Conservation (phyloP, 2,329 filamentous ascomycete genomes). For the Diaporthe capsici region DNA sequence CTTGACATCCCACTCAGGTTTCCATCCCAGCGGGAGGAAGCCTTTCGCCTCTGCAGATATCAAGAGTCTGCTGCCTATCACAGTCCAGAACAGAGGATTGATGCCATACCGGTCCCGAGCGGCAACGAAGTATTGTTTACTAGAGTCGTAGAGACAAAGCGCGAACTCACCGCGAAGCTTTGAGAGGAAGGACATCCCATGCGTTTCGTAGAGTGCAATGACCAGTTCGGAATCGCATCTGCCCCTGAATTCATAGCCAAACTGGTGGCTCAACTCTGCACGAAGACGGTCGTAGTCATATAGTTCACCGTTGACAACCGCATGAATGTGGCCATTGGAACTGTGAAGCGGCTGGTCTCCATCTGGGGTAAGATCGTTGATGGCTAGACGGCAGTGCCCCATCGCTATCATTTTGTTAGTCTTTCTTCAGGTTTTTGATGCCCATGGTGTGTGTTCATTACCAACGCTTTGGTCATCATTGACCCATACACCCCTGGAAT, state of each 20-base stretch:
- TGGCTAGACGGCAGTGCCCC: conserved; percentile 65
- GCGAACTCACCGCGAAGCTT: conserved; percentile 69
- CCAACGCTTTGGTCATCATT: conserved; percentile 43
- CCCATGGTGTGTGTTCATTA: not conserved
- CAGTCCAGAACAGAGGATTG: conserved; percentile 69
- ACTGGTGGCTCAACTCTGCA: conserved; percentile 50
- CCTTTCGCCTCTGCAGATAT: conserved; percentile 69
- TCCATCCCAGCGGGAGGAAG: conserved; percentile 64
- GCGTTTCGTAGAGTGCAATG: conserved; percentile 64
- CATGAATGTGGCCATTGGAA: conserved; percentile 59
- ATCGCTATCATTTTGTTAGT: conserved; percentile 48
- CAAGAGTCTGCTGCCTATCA: conserved; percentile 56
- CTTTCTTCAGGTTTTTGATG: conserved; percentile 23
- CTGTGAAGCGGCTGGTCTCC: conserved; percentile 63
- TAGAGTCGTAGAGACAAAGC: conserved; percentile 64
- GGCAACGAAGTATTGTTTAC: conserved; percentile 58
- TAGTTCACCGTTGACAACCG: conserved; percentile 73
- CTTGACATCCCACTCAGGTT: conserved; percentile 66
- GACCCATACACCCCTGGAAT: conserved; percentile 50
- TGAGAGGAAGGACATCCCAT: conserved; percentile 56
- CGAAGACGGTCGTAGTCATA: conserved; percentile 66
- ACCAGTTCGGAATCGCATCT: conserved; percentile 66
- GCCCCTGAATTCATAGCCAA: conserved; percentile 60
- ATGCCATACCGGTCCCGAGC: conserved; percentile 69
- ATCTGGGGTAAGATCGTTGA: conserved; percentile 64